Conservation (phyloP, 2,329 filamentous ascomycete genomes). For the Sclerotinia trifoliorum region DNA sequence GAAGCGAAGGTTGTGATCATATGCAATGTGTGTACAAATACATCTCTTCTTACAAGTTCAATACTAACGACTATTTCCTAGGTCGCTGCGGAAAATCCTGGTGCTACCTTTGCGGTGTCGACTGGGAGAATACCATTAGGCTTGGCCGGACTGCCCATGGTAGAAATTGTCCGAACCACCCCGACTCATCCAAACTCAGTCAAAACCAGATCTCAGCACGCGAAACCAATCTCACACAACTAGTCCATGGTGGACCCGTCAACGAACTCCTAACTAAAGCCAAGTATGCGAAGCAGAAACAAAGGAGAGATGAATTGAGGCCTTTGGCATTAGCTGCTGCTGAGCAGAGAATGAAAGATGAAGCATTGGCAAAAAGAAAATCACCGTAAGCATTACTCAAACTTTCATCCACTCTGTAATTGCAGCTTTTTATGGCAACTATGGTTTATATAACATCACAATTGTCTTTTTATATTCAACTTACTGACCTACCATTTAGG, state of each 20-base stretch:
- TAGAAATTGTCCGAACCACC: slow-evolving; percentile 15
- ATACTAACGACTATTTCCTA: not conserved
- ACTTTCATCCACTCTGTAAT: not conserved
- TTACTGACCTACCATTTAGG: not conserved
- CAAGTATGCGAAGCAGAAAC: slow-evolving; percentile 20
- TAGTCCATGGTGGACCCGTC: slow-evolving; percentile 29
- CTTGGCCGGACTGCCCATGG: slow-evolving; percentile 28
- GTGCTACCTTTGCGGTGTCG: slow-evolving; percentile 31
- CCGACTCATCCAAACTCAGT: not conserved
- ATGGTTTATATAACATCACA: not conserved
- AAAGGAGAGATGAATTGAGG: slow-evolving; percentile 22
- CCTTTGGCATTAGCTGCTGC: slow-evolving; percentile 27
- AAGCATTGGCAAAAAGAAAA: not conserved
- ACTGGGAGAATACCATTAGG: slow-evolving; percentile 31
- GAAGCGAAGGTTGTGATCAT: slow-evolving; percentile 32
- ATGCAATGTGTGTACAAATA: slow-evolving; percentile 26
- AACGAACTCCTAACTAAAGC: slow-evolving; percentile 26
- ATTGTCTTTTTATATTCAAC: not conserved
- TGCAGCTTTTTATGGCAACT: too few relatives aligned
- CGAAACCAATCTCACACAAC: slow-evolving; percentile 21
- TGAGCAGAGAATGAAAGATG: slow-evolving; percentile 23
- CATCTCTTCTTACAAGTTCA: not conserved
- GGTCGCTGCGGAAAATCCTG: slow-evolving; percentile 31
- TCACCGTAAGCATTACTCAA: not conserved
- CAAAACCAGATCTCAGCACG: not conserved